Evolutionary conservation across 129 eudicot species (phyloP), one percentile per base, ranked within the genome.

Genomic region (Flaveria linearis): DNA sequence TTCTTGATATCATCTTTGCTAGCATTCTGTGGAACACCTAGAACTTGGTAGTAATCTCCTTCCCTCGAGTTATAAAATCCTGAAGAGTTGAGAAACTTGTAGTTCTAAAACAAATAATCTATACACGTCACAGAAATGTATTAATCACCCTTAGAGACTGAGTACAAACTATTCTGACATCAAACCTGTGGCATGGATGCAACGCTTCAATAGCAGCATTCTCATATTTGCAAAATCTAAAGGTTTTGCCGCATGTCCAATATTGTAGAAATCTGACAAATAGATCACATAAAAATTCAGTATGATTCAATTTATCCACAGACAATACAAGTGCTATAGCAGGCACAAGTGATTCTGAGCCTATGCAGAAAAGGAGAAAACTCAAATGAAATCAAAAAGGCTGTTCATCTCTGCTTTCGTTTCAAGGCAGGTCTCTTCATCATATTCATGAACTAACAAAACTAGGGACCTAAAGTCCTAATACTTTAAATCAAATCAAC

Each of bases 111-210:
- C 49, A 14, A 75, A 60, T n/a, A 30, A 71, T 30, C 30, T 42
- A 55, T 7, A 56, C 20, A 16, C 7, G 0, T 28, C 56, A 75
- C 36, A 81, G 22, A 4, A 57, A n/a, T 26, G 41, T 12, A 49
- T 62, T 15, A 25, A 41, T 28, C 50, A 11, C 60, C 42, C 58
- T 52, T 41, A 63, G 65, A 60, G 41, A 68, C 75, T 58, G 61
- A 62, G 42, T 57, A 69, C 2, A 65, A 51, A 50, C 65, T 14
- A 14, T 53, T 23, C 23, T 28, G 36, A 85, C 30, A 67, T 30
- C 71, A 72, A 79, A 93, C 98, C 98, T 93, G 98, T 93, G 78
- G 92, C 90, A 83, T 93, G 98, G 70, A 88, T 79, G 75, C 69
- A 78, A 15, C 92, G 92, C 85, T 78, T 88, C 17, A 50, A 73